Evolutionary conservation across 108 stramenopile genomes (phyloP), one percentile per base, ranked within the genome.

Genomic region (Fragilaria crotonensis): DNA sequence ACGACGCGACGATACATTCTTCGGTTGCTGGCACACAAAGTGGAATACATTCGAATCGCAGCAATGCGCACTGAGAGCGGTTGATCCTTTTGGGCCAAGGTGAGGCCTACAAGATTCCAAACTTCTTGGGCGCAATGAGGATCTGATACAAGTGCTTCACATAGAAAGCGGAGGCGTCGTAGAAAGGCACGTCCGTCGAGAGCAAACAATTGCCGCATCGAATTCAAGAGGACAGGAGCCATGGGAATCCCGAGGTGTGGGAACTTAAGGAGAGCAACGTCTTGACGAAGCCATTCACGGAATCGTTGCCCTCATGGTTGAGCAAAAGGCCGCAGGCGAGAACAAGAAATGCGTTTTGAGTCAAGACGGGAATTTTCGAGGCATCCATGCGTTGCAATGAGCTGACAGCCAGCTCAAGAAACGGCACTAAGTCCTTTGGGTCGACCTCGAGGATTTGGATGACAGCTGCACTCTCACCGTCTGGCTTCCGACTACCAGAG

Each of bases 61-160:
- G 61, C 23, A 4, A 77, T 57, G 5, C 82, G 82, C 41, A 82
- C 55, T n/a, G 58, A 36, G 36, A 64, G 11, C 18, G 84, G 75
- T 1, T 47, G 52, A 11, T 78, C 70, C 17, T 9, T 57, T 21
- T 58, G 49, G 53, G 67, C 56, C 25, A 75, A 33, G 46, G 70
- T 31, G 19, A 57, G 59, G 30, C 72, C 70, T 66, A 76, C 28
- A 45, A 84, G 33, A 61, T 79, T 70, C 84, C 84, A 89, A 52
- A 81, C 63, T 14, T 84, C 55, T 19, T 82, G 82, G 1, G 84
- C 82, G 45, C 84, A 81, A 46, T 77, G 75, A 17, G 84, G 68
- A 68, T 89, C 84, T 1, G 56, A 50, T 26, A 81, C 71, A 14
- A 89, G 25, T 1, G 60, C 22, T 9, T 57, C 59, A 36, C 61